Conservation (phyloP, 352 stramenopile genomes). For the Pythium vanterpoolii region DNA sequence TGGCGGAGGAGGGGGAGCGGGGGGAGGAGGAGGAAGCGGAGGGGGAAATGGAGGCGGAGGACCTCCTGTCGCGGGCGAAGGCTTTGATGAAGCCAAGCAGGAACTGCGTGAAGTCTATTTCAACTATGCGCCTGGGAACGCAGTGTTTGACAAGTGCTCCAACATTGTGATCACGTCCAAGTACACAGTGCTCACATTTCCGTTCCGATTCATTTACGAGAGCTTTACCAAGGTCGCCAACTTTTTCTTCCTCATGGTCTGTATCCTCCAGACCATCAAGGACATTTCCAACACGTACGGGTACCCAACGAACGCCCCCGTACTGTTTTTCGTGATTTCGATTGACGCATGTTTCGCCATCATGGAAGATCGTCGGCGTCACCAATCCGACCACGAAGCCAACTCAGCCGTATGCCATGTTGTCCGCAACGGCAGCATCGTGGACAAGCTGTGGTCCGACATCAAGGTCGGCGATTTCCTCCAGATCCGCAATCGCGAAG, state of each 20-base stretch:
- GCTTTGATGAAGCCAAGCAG: conserved; percentile 21
- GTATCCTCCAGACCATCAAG: conserved; percentile 82
- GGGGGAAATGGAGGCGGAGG: neutral
- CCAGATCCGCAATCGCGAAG: conserved; percentile 85
- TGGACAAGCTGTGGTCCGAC: conserved; percentile 75
- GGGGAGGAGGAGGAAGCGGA: neutral
- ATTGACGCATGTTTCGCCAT: conserved; percentile 89
- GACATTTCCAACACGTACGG: conserved; percentile 83
- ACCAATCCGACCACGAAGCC: conserved; percentile 77
- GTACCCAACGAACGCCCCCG: conserved; percentile 69
- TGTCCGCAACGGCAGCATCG: conserved; percentile 58
- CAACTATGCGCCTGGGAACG: conserved; percentile 66
- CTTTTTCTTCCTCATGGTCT: conserved; percentile 93
- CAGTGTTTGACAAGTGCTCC: conserved; percentile 56
- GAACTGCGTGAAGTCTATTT: conserved; percentile 65
- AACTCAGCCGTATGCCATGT: conserved; percentile 77
- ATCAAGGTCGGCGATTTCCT: conserved; percentile 91
- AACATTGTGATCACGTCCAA: conserved; percentile 91
- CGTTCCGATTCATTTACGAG: conserved; percentile 88
- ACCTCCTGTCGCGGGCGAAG: conserved; percentile 8
- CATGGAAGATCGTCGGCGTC: conserved; percentile 82
- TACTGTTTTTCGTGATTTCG: conserved; percentile 88
- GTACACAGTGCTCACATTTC: conserved; percentile 85
- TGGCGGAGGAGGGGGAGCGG: neutral
- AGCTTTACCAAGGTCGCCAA: conserved; percentile 90